Base-by-base conservation (phyloP, 1,284 basidiomycete species). In the Ustilago bromivora region DNA sequence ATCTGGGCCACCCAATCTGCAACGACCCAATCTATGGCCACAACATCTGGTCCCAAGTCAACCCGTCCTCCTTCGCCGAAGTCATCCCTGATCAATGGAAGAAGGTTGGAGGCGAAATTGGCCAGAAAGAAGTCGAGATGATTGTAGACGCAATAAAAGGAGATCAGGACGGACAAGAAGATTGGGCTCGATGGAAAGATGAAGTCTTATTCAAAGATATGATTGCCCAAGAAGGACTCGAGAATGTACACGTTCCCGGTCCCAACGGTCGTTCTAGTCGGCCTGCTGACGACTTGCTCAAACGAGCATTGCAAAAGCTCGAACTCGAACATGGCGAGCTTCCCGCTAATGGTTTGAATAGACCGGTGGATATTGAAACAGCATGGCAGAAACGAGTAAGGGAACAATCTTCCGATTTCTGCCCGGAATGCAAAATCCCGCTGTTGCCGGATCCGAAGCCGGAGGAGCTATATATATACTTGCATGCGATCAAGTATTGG, bases 1-100 rank as follows among this genome's bases (percentile, higher is more conserved):
- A 90, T 84, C 90, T 99, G 56, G 97, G 97, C 1, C 89, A 94
- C 83, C 93, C 97, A 0, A 96, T 99, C 76, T 93, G 94, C 31
- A 88, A 88, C 66, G 87, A 88, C 53, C 87, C 87, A 13, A 85
- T 88, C 55, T 87, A 87, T 76, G 79, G 73, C 38, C 84, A 86
- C 60, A 56, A 71, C n/a, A 75, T 85, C n/a, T 86, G 84, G 84
- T 61, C 60, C 36, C 66, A 79, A 31, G 77, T 82, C 28, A 80
- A 84, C 23, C 64, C 68, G 3, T 70, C 73, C 23, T 59, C 72
- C 4, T 78, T 82, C 19, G 65, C 79, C 40, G 46, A 81, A 11
- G 79, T 81, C 10, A 61, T 82, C 32, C 82, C 82, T 15, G 80
- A 80, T 35, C 74, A 79, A 57, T 83, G 81, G 71, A 80, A 83